Evolutionary conservation across 352 stramenopile genomes (phyloP).

Genomic region (Globisporangium polare): DNA sequence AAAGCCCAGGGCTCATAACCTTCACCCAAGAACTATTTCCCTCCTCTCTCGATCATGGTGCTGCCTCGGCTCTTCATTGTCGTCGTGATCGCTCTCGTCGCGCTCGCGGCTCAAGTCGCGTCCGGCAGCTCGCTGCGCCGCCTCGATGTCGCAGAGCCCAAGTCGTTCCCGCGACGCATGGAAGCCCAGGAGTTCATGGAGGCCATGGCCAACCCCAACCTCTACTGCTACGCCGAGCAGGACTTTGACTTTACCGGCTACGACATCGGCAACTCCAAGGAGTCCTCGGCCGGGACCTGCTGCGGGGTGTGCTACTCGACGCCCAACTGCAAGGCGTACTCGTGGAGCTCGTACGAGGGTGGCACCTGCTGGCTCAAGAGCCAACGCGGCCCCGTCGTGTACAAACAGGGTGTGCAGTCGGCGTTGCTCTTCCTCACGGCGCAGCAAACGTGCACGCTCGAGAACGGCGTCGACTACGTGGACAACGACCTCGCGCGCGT

Average conservation of each 20-base stretch:
- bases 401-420: slow-evolving; percentile 16
- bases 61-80: background rate
- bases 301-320: slow-evolving; percentile 27
- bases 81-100: background rate
- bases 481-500: slow-evolving; percentile 14
- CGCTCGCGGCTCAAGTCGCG: background rate
- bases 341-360: slow-evolving; percentile 42
- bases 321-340: slow-evolving; percentile 38
- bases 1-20: background rate
- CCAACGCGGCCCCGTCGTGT: slow-evolving; percentile 19
- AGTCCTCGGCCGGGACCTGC: slow-evolving; percentile 18
- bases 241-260: slow-evolving; percentile 9
- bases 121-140: background rate
- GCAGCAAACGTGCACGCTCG: slow-evolving; percentile 20
- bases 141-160: background rate
- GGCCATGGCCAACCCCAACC: background rate
- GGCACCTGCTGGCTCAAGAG: slow-evolving; percentile 62
- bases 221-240: background rate
- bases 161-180: background rate
- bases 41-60: background rate
- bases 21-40: background rate
- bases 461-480: slow-evolving; percentile 25
- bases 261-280: slow-evolving; percentile 24
- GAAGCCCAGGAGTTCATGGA: background rate
- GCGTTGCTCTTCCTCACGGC: slow-evolving; percentile 10